Conservation (phyloP, 2,329 filamentous ascomycete genomes). For the Verticillium klebahnii region DNA sequence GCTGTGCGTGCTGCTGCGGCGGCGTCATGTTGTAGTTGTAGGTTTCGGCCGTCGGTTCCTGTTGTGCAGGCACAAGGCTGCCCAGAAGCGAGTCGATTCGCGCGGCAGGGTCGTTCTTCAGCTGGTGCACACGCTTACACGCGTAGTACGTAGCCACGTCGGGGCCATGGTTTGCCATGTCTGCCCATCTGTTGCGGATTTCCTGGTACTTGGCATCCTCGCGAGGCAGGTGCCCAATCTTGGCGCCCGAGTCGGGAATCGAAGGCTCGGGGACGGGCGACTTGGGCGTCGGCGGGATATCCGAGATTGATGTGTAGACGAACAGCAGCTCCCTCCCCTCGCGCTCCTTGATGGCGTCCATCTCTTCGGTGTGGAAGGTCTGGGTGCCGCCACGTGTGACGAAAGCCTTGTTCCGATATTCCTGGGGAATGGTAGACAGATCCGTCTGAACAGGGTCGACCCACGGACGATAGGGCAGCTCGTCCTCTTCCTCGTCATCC, state of each 20-base stretch:
- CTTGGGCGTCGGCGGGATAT: constrained; percentile 53
- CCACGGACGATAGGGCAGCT: constrained; percentile 50
- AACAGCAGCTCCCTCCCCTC: constrained; percentile 58
- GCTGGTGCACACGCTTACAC: constrained; percentile 33
- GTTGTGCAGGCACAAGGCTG: constrained; percentile 19
- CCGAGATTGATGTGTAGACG: constrained; percentile 48
- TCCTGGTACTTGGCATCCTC: constrained; percentile 40
- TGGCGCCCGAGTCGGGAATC: constrained; percentile 17
- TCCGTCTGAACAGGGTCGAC: constrained; percentile 41
- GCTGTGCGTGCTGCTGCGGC: constrained; percentile 2
- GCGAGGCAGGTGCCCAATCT: constrained; percentile 30
- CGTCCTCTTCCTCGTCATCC: constrained; percentile 51
- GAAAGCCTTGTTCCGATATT: constrained; percentile 43
- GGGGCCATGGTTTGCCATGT: constrained; percentile 38
- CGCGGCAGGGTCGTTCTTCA: constrained; percentile 27
- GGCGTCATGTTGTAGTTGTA: constrained; percentile 14
- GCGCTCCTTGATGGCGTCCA: constrained; percentile 49
- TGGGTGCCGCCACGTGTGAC: constrained; percentile 49
- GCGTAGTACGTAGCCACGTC: constrained; percentile 38
- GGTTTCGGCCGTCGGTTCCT: neutral
- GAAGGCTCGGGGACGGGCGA: constrained; percentile 39
- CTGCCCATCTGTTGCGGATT: constrained; percentile 43
- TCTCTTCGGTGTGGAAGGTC: constrained; percentile 49
- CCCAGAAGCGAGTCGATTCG: constrained; percentile 35
- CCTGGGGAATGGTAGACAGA: constrained; percentile 41